Conservation (phyloP, 805 yeast species). For the Groenewaldozyma tartarivorans region DNA sequence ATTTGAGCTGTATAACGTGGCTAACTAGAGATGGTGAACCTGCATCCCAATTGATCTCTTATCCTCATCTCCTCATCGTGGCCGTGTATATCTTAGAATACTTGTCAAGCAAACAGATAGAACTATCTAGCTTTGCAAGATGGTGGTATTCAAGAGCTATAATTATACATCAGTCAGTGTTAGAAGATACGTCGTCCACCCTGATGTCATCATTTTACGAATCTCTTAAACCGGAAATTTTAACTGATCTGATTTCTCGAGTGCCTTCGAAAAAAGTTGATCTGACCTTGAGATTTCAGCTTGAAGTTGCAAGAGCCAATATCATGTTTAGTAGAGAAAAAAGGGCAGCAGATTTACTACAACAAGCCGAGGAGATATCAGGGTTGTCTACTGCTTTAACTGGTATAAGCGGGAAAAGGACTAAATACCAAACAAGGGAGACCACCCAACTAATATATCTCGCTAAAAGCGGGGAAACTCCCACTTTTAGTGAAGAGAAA, state of each 20-base stretch:
- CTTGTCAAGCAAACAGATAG: slow-evolving; percentile 22
- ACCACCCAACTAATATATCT: slow-evolving; percentile 66
- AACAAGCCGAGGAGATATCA: slow-evolving; percentile 36
- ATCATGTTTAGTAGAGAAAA: slow-evolving; percentile 25
- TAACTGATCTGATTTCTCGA: not conserved
- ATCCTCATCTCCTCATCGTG: slow-evolving; percentile 38
- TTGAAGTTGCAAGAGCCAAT: slow-evolving; percentile 56
- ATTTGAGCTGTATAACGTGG: slow-evolving; percentile 26
- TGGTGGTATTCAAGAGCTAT: slow-evolving; percentile 28
- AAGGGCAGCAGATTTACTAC: slow-evolving; percentile 17
- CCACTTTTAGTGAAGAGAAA: slow-evolving; percentile 11
- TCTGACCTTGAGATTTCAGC: slow-evolving; percentile 30
- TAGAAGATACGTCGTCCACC: slow-evolving; percentile 19
- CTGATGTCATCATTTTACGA: slow-evolving; percentile 20
- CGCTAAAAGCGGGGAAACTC: slow-evolving; percentile 38
- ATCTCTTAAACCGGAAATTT: slow-evolving; percentile 3
- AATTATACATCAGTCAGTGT: slow-evolving; percentile 27
- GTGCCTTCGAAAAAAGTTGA: not conserved
- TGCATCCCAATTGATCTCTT: slow-evolving; percentile 52
- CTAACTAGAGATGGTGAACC: slow-evolving; percentile 57
- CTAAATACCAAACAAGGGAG: slow-evolving; percentile 68
- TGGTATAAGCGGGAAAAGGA: slow-evolving; percentile 82
- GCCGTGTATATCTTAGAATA: slow-evolving; percentile 39
- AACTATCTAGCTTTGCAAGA: slow-evolving; percentile 8
- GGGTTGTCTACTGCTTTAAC: slow-evolving; percentile 60